These are phyloP conservation scores for Rhodocollybia butyracea DNA, from an alignment of 768 basidiomycete genomes.

Conservation along the genomic window DNA sequence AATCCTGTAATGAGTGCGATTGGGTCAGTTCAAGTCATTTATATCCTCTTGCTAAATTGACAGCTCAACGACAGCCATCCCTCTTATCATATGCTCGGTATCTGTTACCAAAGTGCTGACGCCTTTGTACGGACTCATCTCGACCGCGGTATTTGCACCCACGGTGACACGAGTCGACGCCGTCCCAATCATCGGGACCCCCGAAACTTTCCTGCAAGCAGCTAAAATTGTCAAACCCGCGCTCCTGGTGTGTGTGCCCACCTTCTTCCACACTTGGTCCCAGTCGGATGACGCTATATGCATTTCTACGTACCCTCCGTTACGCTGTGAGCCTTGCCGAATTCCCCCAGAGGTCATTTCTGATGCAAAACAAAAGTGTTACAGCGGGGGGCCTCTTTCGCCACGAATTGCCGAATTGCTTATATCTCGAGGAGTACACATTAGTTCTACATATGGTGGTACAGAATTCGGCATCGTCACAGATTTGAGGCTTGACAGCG, in stretches of 20 bases:
- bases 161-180: constrained; percentile 7
- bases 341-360: too few species aligned
- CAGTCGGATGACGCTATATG: constrained; percentile 14
- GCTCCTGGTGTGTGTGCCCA: constrained; percentile 16
- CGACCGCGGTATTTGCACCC: constrained; percentile 24
- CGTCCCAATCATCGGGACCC: constrained; percentile 17
- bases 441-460: constrained; percentile 3
- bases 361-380: too few species aligned
- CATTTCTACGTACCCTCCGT: constrained; percentile 13
- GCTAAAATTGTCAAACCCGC: constrained; percentile 12
- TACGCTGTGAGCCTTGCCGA: too few species aligned
- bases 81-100: constrained; percentile 18
- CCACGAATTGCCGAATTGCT: neutral
- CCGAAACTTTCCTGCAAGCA: constrained; percentile 19
- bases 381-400: constrained; percentile 5
- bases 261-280: constrained; percentile 22
- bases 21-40: too few species aligned
- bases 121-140: constrained; percentile 12
- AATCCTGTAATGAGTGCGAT: constrained; percentile 9
- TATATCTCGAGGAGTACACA: neutral
- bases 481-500: neutral
- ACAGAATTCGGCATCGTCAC: neutral
- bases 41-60: too few species aligned
- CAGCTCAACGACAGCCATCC: too few species aligned
- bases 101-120: constrained; percentile 14